Conservation (phyloP, 2,329 filamentous ascomycete genomes). For the Bertia moriformis region DNA sequence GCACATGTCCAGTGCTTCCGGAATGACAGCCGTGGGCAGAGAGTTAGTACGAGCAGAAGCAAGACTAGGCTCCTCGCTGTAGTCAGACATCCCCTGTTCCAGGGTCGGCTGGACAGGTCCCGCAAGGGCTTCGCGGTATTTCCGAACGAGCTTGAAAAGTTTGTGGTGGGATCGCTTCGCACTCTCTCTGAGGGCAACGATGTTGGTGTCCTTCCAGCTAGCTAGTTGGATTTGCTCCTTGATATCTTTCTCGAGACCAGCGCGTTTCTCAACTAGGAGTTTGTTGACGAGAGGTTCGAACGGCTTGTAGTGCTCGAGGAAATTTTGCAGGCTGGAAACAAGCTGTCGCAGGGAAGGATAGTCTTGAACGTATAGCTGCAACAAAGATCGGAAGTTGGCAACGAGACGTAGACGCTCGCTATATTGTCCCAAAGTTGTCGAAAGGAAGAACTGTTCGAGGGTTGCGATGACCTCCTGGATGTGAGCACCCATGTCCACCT, state of each 20-base stretch:
- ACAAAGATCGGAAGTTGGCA: conserved; percentile 46
- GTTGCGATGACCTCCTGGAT: conserved; percentile 57
- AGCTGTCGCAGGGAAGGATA: conserved; percentile 43
- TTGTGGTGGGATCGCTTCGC: conserved; percentile 82
- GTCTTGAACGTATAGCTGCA: conserved; percentile 44
- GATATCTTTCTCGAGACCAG: conserved; percentile 75
- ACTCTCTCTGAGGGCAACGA: conserved; percentile 75
- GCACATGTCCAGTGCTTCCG: not conserved
- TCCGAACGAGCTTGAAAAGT: conserved; percentile 77
- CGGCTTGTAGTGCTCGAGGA: conserved; percentile 60
- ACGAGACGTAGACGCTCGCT: conserved; percentile 58
- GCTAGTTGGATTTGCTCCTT: conserved; percentile 84
- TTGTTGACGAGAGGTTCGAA: conserved; percentile 55
- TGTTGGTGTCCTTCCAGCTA: conserved; percentile 97
- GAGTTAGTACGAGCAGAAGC: not conserved
- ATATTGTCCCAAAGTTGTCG: conserved; percentile 71
- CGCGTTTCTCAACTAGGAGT: conserved; percentile 50
- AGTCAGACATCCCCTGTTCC: conserved; percentile 29
- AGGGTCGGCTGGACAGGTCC: conserved; percentile 59
- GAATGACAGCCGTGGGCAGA: conserved; percentile 9
- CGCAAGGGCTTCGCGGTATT: conserved; percentile 68
- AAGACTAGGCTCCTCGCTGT: not conserved
- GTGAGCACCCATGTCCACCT: conserved; percentile 44
- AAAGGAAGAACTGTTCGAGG: conserved; percentile 65
- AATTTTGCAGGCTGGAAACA: conserved; percentile 55